Evolutionary conservation across 805 yeast genomes (phyloP).

Genomic region (Yarrowia porcina): DNA sequence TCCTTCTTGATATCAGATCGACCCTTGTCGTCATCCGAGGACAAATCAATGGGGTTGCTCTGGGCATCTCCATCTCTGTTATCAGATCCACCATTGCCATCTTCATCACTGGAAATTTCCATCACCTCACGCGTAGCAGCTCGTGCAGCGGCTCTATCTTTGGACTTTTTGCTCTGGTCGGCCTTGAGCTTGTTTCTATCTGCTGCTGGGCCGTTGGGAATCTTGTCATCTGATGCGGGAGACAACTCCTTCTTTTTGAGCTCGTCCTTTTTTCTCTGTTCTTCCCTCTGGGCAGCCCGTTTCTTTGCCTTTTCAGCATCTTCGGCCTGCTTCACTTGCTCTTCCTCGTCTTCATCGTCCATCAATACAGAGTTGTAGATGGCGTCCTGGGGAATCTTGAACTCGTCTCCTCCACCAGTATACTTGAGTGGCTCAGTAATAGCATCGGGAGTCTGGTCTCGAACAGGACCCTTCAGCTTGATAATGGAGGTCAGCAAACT

Average conservation of each 20-base stretch:
- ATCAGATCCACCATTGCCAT: background rate
- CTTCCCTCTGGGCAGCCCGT: background rate
- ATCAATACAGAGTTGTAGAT: background rate
- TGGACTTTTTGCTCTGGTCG: background rate
- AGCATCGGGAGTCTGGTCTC: conserved; percentile 44
- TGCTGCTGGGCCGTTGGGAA: conserved; percentile 7
- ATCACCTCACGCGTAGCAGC: conserved; percentile 11
- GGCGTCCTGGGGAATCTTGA: conserved; percentile 14
- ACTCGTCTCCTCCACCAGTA: conserved; percentile 10
- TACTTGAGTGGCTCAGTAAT: conserved; percentile 50
- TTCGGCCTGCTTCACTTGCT: background rate
- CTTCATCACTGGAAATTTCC: conserved; percentile 16
- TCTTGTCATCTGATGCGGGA: background rate
- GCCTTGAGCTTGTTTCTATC: background rate
- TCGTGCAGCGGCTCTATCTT: conserved; percentile 35
- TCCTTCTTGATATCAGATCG: conserved; percentile 10
- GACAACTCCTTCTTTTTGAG: background rate
- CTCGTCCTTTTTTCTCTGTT: background rate
- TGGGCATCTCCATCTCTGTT: background rate
- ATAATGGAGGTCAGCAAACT: conserved; percentile 79
- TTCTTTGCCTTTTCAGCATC: background rate
- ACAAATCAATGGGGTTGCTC: conserved; percentile 3
- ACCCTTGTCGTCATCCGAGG: background rate
- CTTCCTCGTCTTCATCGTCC: conserved; percentile 12
- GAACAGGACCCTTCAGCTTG: conserved; percentile 64